phyloP scores from a whole-genome alignment of 768 basidiomycete genomes.

The Trametes villosa region DNA sequence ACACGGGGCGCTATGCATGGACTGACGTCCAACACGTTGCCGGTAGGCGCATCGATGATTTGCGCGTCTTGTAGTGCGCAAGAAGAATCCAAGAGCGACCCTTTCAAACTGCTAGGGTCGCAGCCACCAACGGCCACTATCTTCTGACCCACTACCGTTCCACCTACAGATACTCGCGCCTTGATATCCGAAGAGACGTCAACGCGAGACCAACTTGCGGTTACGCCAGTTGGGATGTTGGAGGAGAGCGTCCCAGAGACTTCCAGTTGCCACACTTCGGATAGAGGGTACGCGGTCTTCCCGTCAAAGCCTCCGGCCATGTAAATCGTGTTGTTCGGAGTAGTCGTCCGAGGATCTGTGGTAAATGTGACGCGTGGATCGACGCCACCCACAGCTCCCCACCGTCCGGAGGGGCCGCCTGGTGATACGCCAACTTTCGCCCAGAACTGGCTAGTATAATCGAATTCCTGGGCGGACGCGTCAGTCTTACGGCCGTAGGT shows the following conservation, averaged over 20 bases:
- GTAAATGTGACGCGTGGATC: slow-evolving; percentile 52
- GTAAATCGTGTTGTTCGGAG: slow-evolving; percentile 75
- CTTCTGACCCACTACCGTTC: slow-evolving; percentile 50
- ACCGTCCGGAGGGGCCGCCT: slow-evolving; percentile 63
- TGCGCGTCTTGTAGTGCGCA: slow-evolving; percentile 68
- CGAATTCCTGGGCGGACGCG: slow-evolving; percentile 61
- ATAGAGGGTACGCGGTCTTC: slow-evolving; percentile 47
- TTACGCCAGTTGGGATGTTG: slow-evolving; percentile 56
- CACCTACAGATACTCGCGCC: slow-evolving; percentile 53
- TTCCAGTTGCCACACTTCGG: slow-evolving; percentile 73
- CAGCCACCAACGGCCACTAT: slow-evolving; percentile 67
- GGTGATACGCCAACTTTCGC: slow-evolving; percentile 55
- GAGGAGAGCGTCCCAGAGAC: slow-evolving; percentile 74
- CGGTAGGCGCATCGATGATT: slow-evolving; percentile 51
- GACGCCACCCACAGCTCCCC: slow-evolving; percentile 76
- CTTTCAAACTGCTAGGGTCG: slow-evolving; percentile 36
- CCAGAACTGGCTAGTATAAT: slow-evolving; percentile 81
- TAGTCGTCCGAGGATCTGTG: slow-evolving; percentile 45
- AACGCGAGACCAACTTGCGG: slow-evolving; percentile 63
- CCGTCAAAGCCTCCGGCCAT: slow-evolving; percentile 72
- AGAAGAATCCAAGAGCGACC: slow-evolving; percentile 28
- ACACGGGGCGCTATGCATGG: slow-evolving; percentile 68
- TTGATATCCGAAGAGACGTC: slow-evolving; percentile 41
- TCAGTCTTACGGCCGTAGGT: slow-evolving; percentile 13
- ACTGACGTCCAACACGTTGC: slow-evolving; percentile 43